Evolutionary conservation across 2,329 filamentous ascomycete genomes (phyloP).

Genomic region (Sporothrix curviconia): DNA sequence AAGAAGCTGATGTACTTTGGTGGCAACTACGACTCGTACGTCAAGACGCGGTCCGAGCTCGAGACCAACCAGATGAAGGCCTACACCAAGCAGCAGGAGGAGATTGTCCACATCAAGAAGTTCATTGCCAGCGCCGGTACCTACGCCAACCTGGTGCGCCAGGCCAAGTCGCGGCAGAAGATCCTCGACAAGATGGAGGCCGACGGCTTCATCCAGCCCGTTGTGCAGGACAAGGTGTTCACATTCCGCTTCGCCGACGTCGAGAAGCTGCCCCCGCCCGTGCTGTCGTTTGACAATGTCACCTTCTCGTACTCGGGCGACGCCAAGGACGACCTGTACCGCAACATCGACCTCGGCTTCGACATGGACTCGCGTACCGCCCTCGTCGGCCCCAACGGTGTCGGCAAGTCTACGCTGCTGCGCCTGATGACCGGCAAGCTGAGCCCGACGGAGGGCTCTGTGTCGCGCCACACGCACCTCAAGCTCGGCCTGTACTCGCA

Average conservation of each 20-base stretch:
- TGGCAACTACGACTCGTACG: constrained; percentile 98
- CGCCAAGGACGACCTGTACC: constrained; percentile 84
- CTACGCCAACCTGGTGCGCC: constrained; percentile 96
- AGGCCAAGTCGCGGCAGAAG: constrained; percentile 99
- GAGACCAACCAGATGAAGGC: constrained; percentile 99
- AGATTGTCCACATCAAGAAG: constrained; percentile 99
- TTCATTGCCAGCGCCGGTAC: constrained; percentile 99
- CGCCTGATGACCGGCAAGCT: constrained; percentile 95
- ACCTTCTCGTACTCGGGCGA: constrained; percentile 97
- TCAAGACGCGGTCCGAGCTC: constrained; percentile 89
- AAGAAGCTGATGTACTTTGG: constrained; percentile 93
- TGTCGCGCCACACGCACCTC: constrained; percentile 92
- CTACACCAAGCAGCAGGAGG: constrained; percentile 97
- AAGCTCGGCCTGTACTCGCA: constrained; percentile 98
- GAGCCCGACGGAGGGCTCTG: constrained; percentile 71
- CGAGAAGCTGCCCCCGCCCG: constrained; percentile 96
- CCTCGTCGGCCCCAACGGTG: constrained; percentile 96
- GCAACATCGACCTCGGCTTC: constrained; percentile 94
- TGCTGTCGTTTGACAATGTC: constrained; percentile 92
- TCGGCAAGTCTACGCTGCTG: constrained; percentile 94
- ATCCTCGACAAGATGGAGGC: constrained; percentile 99
- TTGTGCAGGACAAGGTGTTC: constrained; percentile 79
- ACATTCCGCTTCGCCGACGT: constrained; percentile 98
- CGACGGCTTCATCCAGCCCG: constrained; percentile 94
- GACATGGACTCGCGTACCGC: constrained; percentile 99